A percentile compares a stretch with the other conserved stretches of the same genome.
Conservation (phyloP, 192 early-diverging fungal genomes). For the Diversispora eburnea region DNA sequence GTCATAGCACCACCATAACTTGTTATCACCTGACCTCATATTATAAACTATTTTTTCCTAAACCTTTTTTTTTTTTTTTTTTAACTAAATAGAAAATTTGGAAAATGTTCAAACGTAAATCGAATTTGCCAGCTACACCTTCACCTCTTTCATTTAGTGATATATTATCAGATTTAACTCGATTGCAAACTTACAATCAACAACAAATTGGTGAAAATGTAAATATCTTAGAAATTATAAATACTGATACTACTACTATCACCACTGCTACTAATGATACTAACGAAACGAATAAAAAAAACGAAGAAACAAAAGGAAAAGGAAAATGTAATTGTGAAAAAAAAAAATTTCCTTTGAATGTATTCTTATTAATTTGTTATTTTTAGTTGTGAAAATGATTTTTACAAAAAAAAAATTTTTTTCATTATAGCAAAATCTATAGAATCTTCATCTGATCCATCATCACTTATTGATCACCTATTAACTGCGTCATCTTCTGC, state of each 20-base stretch:
- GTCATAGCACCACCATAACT: no score
- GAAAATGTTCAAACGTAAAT: conserved; percentile 17
- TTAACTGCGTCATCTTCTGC: neutral
- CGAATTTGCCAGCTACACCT: neutral
- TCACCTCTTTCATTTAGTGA: neutral
- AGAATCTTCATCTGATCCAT: neutral
- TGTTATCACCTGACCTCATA: no score
- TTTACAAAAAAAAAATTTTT: neutral
- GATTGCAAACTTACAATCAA: conserved; percentile 13
- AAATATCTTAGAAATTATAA: conserved; percentile 6
- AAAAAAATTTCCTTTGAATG: no score
- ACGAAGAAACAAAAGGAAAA: no score
- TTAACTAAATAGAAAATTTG: no score
- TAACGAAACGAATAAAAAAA: no score
- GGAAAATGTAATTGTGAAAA: no score
- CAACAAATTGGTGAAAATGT: conserved; percentile 1
- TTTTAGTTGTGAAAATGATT: no score
- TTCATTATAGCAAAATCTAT: neutral
- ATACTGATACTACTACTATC: neutral
- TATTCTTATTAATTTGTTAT: no score
- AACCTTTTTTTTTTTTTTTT: no score
- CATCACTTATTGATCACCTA: neutral
- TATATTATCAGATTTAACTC: conserved; percentile 5
- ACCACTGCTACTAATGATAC: no score
- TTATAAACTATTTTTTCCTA: no score